Percentiles rank a stretch among this genome's conserved stretches.
Conservation (phyloP, 805 yeast species). For the Lipomyces chichibuensis region DNA sequence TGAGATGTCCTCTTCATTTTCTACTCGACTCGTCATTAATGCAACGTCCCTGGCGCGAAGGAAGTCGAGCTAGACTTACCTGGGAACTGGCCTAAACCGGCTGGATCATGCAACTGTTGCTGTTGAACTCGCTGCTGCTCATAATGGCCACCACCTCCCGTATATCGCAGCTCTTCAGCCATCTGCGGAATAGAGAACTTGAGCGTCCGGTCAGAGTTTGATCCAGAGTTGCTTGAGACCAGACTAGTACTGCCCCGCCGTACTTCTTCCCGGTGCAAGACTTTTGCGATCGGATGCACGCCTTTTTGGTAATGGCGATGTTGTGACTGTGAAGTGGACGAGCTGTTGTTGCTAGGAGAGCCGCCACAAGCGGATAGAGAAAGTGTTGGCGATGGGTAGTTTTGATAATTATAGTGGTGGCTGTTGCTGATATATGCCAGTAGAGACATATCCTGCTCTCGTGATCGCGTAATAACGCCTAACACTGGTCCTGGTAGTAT, state of each 20-base stretch:
- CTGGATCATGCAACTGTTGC: constrained; percentile 16
- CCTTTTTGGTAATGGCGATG: not conserved
- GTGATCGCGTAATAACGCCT: not conserved
- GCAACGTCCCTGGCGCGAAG: too few relatives aligned
- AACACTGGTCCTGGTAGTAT: too few relatives aligned
- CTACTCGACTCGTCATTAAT: not conserved
- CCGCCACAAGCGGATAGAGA: too few relatives aligned
- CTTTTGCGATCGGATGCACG: not conserved
- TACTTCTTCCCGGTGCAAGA: not conserved
- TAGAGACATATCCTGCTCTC: not conserved
- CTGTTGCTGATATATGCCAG: not conserved
- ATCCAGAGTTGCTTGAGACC: not conserved
- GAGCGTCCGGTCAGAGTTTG: not conserved
- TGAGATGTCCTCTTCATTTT: constrained; percentile 15
- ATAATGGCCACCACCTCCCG: not conserved
- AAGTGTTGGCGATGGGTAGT: not conserved
- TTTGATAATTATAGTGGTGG: not conserved
- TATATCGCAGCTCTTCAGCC: not conserved
- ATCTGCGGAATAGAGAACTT: not conserved
- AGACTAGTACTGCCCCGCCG: too few relatives aligned
- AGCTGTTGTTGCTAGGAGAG: not conserved
- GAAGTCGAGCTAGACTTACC: constrained; percentile 2
- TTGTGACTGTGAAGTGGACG: not conserved
- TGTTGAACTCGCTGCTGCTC: not conserved
- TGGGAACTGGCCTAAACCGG: constrained; percentile 12